A percentile compares a stretch with the other conserved stretches of the same genome.
These are phyloP conservation scores for Tetrahymena elliotti DNA, from an alignment of 73 alveolate genomes.

Conservation along the genomic window DNA sequence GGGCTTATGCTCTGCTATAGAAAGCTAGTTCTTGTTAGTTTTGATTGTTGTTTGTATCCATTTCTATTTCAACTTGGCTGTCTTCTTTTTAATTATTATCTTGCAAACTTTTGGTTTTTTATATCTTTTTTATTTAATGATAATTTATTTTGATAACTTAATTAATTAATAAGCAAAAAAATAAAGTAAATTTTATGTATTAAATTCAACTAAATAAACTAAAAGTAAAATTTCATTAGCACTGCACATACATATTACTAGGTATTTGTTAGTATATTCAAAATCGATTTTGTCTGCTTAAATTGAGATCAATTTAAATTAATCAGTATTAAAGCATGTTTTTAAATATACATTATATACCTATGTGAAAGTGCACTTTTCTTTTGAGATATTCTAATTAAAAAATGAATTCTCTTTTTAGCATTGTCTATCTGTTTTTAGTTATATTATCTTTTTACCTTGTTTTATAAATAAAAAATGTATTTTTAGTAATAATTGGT, in stretches of 20 bases:
- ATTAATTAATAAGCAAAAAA: too few relatives aligned
- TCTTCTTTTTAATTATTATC: not conserved
- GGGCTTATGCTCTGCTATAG: not conserved
- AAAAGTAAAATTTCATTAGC: not conserved
- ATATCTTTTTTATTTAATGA: not conserved
- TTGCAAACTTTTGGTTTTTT: not conserved
- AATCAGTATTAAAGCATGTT: not conserved
- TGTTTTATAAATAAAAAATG: too few relatives aligned
- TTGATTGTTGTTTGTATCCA: not conserved
- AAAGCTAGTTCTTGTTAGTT: not conserved
- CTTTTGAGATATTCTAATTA: not conserved
- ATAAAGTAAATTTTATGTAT: too few relatives aligned
- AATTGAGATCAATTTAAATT: not conserved
- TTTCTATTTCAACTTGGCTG: not conserved
- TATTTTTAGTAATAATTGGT: too few relatives aligned
- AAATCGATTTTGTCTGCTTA: not conserved
- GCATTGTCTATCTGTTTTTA: not conserved
- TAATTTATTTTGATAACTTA: not conserved
- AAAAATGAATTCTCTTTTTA: not conserved
- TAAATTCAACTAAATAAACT: not conserved
- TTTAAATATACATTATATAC: not conserved
- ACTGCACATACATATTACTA: not conserved
- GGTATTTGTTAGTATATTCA: too few relatives aligned
- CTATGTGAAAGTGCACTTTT: not conserved
- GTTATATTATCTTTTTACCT: not conserved